Base-by-base conservation (phyloP, 2,329 filamentous ascomycete species). In the Ascochyta koolunga region DNA sequence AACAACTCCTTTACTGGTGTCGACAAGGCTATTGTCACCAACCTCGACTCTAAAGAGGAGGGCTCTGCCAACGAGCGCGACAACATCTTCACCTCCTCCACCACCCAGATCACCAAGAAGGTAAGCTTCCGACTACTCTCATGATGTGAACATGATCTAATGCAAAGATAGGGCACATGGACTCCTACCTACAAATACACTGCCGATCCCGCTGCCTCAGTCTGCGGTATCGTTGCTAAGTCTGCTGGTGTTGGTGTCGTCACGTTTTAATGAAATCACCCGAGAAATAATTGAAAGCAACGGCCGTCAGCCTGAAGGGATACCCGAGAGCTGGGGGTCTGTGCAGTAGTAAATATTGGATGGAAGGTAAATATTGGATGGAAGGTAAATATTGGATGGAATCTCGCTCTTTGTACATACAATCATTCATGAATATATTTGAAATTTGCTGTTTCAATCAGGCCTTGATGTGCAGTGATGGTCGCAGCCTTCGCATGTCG, bases 1-100 rank as follows among this genome's bases (percentile, higher is more conserved):
- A 73, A 61, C 64, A 79, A 59, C 37, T 82, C 79, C 41, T 79
- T 86, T 76, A 85, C 86, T 76, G 81, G 82, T 43, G 81, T 82
- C 47, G 76, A 80, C 62, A 80, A 79, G 11, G 82, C 84, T n/a
- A 78, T 86, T 68, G 74, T 85, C n/a, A 79, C 86, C 24, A 64
- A 72, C 53, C 77, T 86, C 22, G 80, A 86, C 76, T 84, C 82
- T 45, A 80, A 80, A 54, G 74, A 74, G 60, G 85, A 84, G 64
- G 75, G 75, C 38, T 78, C 74, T 36, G 74, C 76, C n/a, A 72
- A 71, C 18, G 76, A 78, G 15, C 73, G 79, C 27, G 80, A 82
- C 64, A 81, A 79, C 22, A 71, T 70, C 25, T 71, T 65, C 52
- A 60, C 54, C 42, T 65, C 83, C 39, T 77, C 70, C 38, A 77